These are phyloP conservation scores for Ceratobasidium sp. DNA, from an alignment of 1,284 basidiomycete genomes.

Conservation along the genomic window DNA sequence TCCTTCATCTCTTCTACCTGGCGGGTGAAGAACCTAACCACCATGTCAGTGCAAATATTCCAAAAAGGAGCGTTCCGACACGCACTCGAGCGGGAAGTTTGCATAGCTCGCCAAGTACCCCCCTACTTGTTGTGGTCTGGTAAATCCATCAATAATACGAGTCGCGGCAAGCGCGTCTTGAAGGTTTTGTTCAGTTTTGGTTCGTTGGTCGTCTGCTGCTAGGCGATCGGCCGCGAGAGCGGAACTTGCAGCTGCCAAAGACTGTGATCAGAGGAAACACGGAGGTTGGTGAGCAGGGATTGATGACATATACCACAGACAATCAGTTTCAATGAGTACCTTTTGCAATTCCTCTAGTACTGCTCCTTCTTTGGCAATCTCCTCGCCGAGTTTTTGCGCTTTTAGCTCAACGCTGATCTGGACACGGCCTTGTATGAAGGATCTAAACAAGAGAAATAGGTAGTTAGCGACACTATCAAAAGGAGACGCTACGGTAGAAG, in stretches of 20 bases:
- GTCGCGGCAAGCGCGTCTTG: constrained; percentile 80
- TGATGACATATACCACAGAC: not conserved
- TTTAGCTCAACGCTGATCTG: constrained; percentile 83
- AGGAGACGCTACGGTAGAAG: not conserved
- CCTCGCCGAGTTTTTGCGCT: constrained; percentile 78
- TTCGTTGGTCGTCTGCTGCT: constrained; percentile 58
- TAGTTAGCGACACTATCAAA: not conserved
- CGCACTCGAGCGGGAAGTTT: constrained; percentile 84
- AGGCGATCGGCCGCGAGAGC: constrained; percentile 22
- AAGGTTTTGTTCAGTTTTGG: constrained; percentile 79
- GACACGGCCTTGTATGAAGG: constrained; percentile 79
- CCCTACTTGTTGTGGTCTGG: constrained; percentile 75
- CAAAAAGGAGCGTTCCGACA: constrained; percentile 42
- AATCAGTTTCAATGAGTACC: constrained; percentile 54
- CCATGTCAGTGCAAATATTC: not conserved
- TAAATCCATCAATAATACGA: constrained; percentile 79
- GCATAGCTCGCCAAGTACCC: constrained; percentile 79
- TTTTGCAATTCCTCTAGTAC: constrained; percentile 75
- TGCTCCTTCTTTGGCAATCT: constrained; percentile 70
- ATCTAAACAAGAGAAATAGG: constrained; percentile 59
- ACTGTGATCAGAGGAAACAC: constrained; percentile 3
- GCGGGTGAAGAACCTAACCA: constrained; percentile 75
- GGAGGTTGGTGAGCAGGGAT: not conserved
- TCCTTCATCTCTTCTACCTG: constrained; percentile 79
- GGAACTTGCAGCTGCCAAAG: constrained; percentile 26